Base-by-base conservation (phyloP, 2,329 filamentous ascomycete genomes). In the Parastagonospora avenae region DNA sequence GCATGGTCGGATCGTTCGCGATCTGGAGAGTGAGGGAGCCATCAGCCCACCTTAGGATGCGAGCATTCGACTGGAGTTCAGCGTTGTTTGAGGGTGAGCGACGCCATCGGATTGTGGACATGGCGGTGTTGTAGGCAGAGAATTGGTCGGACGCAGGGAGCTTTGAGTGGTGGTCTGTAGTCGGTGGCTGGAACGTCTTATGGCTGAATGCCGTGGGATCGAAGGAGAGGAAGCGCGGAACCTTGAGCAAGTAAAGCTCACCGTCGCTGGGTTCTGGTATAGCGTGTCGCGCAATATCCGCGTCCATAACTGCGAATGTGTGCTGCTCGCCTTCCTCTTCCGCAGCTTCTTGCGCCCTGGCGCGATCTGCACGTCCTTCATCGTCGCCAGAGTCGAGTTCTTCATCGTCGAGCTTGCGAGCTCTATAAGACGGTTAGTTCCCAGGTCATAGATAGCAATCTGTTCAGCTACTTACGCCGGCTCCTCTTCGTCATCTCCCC, bases 31-130 rank as follows among this genome's bases (percentile, higher is more conserved):
- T 92, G 12, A 90, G 77, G 4, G 87, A 91, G 27, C 90, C 90
- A 66, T 93, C 90, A 54, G 86, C 91, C 90, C 90, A 93, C 60
- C 84, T 83, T 66, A 90, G 84, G 28, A 93, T 77, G 55, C 87
- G 83, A 2, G 90, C 84, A 68, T 93, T 93, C 66, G 89, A 92
- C 67, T 89, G 84, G 10, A 92, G 78, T 54, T 85, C 77, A 42
- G 82, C 81, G 1, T 85, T 87, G 48, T 86, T 76, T n/a, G 80
- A 80, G 8, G 85, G 79, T 50, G 90, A 86, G 64, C 82, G 84
- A 46, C 87, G 85, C 74, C 87, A 90, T 54, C 89, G 85, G 41
- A 90, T 80, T 1, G 88, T 86, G 32, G 85, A 84, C 64, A 85
- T 82, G 29, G 88, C 85, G 9, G 84, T 86, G 46, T 83, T 81